A percentile compares a stretch with the other conserved stretches of the same genome.
Evolutionary conservation across 192 early-diverging fungal species (phyloP).

Genomic region (Backusella tarrabulga): DNA sequence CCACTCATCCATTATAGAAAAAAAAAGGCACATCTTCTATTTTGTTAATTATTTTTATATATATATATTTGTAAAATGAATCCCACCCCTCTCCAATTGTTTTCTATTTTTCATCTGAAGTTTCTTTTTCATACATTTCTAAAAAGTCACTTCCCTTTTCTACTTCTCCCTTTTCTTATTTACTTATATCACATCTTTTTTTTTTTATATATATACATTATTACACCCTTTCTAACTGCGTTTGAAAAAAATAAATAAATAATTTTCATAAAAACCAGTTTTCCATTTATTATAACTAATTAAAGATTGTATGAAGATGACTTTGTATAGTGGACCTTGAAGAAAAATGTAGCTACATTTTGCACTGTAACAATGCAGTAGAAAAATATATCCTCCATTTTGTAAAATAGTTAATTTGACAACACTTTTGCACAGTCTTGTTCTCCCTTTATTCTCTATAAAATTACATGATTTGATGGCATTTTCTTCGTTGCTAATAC

Average conservation of each 20-base stretch:
- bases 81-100: neutral
- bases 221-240: neutral
- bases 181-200: neutral
- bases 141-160: neutral
- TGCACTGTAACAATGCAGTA: no score
- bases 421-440: no score
- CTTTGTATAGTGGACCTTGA: no score
- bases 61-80: conserved; percentile 9
- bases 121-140: neutral
- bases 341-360: no score
- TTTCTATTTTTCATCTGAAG: neutral
- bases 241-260: neutral
- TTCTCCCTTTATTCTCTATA: no score
- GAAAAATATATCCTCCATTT: no score
- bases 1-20: neutral
- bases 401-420: no score
- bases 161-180: neutral
- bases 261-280: neutral
- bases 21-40: neutral
- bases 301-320: no score
- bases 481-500: no score
- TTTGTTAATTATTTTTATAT: neutral
- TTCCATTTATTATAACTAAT: no score
- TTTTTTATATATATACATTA: conserved; percentile 1
- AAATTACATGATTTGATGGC: no score